A percentile compares a stretch with the other conserved stretches of the same genome.
Conservation (phyloP, 805 yeast species). For the Barnettozyma wickerhamii region DNA sequence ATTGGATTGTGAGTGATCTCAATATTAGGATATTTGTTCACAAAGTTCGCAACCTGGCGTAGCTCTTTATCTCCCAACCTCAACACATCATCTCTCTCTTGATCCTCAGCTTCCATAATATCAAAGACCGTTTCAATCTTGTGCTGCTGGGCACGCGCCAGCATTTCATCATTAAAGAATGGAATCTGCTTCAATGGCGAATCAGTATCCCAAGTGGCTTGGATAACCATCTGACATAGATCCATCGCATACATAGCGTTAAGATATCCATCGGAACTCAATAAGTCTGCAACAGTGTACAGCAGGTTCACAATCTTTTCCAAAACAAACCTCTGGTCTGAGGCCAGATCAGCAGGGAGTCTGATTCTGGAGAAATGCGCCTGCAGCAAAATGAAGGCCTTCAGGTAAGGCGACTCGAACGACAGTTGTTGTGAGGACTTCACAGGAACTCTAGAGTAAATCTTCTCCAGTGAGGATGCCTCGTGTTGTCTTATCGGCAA, state of each 20-base stretch:
- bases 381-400: conserved; percentile 72
- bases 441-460: conserved; percentile 62
- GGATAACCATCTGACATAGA: conserved; percentile 80
- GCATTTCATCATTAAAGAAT: conserved; percentile 44
- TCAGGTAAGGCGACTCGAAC: conserved; percentile 51
- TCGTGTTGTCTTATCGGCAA: conserved; percentile 65
- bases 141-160: conserved; percentile 49
- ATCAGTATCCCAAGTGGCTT: conserved; percentile 81
- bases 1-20: conserved; percentile 58
- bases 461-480: conserved; percentile 36
- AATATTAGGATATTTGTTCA: conserved; percentile 83
- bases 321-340: conserved; percentile 54
- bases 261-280: conserved; percentile 76
- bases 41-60: conserved; percentile 75
- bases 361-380: conserved; percentile 70
- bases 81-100: conserved; percentile 58
- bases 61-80: conserved; percentile 48
- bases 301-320: conserved; percentile 46
- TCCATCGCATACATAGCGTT: conserved; percentile 84
- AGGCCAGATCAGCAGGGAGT: conserved; percentile 56
- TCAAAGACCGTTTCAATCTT: conserved; percentile 74
- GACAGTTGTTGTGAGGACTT: conserved; percentile 37
- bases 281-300: conserved; percentile 66
- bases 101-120: conserved; percentile 71
- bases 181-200: conserved; percentile 82